These are phyloP conservation scores for Curvularia hawaiiensis DNA, from an alignment of 2,329 filamentous ascomycete species.

Conservation along the genomic window DNA sequence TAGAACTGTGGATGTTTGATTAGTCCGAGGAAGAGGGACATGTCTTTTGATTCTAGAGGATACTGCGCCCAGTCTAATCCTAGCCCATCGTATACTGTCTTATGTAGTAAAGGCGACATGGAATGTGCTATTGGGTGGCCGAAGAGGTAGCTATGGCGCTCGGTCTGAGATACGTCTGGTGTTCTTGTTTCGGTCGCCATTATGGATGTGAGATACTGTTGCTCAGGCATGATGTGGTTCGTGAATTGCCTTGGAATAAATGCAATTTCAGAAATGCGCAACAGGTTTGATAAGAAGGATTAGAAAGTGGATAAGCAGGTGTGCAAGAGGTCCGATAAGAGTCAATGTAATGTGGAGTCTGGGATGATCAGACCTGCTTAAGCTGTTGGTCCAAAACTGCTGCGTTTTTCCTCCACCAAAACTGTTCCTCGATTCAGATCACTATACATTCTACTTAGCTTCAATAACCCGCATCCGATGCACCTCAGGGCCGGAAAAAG, in stretches of 20 bases:
- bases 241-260: neutral
- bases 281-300: neutral
- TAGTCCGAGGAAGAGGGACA: conserved; percentile 53
- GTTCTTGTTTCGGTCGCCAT: conserved; percentile 8
- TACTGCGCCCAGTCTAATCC: conserved; percentile 60
- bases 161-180: conserved; percentile 25
- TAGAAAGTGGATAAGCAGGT: neutral
- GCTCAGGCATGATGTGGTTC: neutral
- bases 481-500: conserved; percentile 18
- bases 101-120: conserved; percentile 60
- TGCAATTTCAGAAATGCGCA: neutral
- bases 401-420: neutral
- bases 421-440: neutral
- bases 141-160: conserved; percentile 61
- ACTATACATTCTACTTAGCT: neutral
- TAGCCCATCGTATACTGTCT: conserved; percentile 58
- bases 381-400: neutral
- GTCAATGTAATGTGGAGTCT: neutral
- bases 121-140: conserved; percentile 63
- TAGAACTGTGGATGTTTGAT: conserved; percentile 65
- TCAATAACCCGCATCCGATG: conserved; percentile 4
- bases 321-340: neutral
- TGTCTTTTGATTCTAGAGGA: conserved; percentile 54
- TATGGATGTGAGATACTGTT: neutral
- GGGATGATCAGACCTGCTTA: neutral